phyloP scores from a whole-genome alignment of 208 protist genomes.

The Eutreptiella sp. region DNA sequence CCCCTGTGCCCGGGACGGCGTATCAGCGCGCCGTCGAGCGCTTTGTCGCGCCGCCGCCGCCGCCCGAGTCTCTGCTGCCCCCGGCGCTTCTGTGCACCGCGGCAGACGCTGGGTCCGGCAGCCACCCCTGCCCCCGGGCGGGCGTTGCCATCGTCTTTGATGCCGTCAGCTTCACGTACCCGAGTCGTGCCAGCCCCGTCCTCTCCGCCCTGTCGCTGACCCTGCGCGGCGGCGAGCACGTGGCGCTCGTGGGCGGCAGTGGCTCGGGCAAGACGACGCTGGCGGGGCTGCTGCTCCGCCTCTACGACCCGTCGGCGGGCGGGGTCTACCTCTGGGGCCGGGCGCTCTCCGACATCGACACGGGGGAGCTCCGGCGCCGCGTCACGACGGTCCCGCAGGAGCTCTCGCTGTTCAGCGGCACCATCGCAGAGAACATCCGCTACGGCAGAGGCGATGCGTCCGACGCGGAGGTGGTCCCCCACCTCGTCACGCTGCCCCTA shows the following conservation, averaged over 20 bases:
- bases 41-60: too few species aligned
- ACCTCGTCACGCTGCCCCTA: too few species aligned
- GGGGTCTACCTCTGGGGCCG: too few species aligned
- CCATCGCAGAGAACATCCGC: constrained; percentile 79
- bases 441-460: constrained; percentile 62
- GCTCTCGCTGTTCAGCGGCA: constrained; percentile 66
- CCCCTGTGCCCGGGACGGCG: too few species aligned
- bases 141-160: constrained; percentile 39
- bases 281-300: neutral
- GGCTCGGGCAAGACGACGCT: neutral
- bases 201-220: neutral
- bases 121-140: too few species aligned
- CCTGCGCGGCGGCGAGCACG: neutral
- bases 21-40: too few species aligned
- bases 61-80: too few species aligned
- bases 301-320: constrained; percentile 7
- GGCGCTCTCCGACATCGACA: too few species aligned
- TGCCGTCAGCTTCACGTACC: neutral
- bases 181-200: neutral
- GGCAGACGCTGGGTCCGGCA: too few species aligned
- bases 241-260: neutral
- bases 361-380: too few species aligned
- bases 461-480: constrained; percentile 59
- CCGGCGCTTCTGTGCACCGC: too few species aligned
- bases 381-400: constrained; percentile 12